phyloP scores from a whole-genome alignment of 148 eudicot genomes.

The Silene conica region DNA sequence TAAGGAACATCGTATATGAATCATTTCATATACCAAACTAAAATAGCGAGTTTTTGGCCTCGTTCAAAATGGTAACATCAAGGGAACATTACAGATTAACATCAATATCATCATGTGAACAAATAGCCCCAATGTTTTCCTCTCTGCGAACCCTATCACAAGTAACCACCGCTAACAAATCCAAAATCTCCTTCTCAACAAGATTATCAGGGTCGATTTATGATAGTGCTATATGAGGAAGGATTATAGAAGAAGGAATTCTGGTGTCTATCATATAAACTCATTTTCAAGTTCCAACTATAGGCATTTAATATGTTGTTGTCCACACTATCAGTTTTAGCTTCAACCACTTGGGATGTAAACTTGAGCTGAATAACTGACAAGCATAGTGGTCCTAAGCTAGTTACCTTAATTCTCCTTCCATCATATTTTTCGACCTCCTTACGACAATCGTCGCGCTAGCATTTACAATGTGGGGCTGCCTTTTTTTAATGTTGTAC shows the following conservation, averaged over 20 bases:
- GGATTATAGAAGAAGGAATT: not conserved
- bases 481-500: conserved; percentile 14
- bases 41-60: not conserved
- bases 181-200: not conserved
- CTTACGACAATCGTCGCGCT: not conserved
- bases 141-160: not conserved
- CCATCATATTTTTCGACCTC: conserved; percentile 2
- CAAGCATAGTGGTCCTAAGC: conserved; percentile 10
- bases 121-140: not conserved
- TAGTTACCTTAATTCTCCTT: conserved; percentile 18
- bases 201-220: not conserved
- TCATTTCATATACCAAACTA: not conserved
- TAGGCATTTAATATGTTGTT: conserved; percentile 4
- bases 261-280: conserved; percentile 14
- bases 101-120: not conserved
- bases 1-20: not conserved
- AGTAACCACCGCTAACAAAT: not conserved
- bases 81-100: not conserved
- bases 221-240: not conserved
- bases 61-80: not conserved
- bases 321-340: conserved; percentile 14
- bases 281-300: conserved; percentile 10
- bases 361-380: not conserved
- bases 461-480: conserved; percentile 22
- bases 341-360: conserved; percentile 8